Conservation (phyloP, 1,284 basidiomycete species). For the Puccinia horiana region DNA sequence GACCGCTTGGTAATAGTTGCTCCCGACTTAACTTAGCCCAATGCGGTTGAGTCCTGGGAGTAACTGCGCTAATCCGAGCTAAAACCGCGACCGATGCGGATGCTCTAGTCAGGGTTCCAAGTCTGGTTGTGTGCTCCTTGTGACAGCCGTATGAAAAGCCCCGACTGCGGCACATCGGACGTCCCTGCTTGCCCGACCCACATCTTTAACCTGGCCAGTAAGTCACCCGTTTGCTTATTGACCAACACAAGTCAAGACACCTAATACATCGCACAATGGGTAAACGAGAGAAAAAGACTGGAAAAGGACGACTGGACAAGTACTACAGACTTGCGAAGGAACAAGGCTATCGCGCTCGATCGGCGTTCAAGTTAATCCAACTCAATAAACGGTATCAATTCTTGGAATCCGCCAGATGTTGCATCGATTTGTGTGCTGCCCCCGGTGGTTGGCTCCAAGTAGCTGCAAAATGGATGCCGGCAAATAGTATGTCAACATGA, state of each 20-base stretch:
- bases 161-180: neutral
- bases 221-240: neutral
- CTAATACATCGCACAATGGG: slow-evolving; percentile 14
- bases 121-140: neutral
- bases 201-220: neutral
- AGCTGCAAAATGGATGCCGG: slow-evolving; percentile 96
- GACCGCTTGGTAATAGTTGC: too few relatives aligned
- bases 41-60: too few relatives aligned
- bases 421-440: slow-evolving; percentile 96
- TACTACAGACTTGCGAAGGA: slow-evolving; percentile 67
- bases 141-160: neutral
- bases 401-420: slow-evolving; percentile 85
- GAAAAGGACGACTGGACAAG: slow-evolving; percentile 49
- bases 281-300: slow-evolving; percentile 46
- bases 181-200: neutral
- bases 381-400: slow-evolving; percentile 97
- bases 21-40: too few relatives aligned
- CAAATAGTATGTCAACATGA: slow-evolving; percentile 76
- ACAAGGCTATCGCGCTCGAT: slow-evolving; percentile 98
- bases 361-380: slow-evolving; percentile 99
- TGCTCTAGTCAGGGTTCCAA: too few relatives aligned
- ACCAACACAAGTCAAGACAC: neutral
- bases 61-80: too few relatives aligned
- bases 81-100: too few relatives aligned
- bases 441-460: slow-evolving; percentile 99